Evolutionary conservation across 306 rosid genomes (phyloP).

Genomic region (Cicer cuneatum): DNA sequence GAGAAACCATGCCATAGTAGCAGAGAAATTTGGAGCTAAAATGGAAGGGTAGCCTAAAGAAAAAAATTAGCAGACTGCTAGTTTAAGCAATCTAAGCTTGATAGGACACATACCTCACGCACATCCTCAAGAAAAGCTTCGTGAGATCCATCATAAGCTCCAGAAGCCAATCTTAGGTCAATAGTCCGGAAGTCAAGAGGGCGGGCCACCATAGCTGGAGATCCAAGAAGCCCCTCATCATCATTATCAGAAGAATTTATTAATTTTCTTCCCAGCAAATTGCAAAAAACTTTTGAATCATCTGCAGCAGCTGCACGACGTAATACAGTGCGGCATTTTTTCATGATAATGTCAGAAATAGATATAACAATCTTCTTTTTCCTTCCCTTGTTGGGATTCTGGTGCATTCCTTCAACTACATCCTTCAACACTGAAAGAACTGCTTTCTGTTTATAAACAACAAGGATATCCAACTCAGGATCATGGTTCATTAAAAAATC

Average conservation of each 20-base stretch:
- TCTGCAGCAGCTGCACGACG: constrained; percentile 90
- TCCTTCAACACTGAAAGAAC: constrained; percentile 84
- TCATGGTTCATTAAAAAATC: constrained; percentile 21
- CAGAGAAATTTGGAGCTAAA: constrained; percentile 13
- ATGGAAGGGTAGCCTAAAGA: not conserved
- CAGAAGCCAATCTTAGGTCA: constrained; percentile 89
- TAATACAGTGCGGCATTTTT: constrained; percentile 85
- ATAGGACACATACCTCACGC: constrained; percentile 69
- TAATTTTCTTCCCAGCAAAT: constrained; percentile 90
- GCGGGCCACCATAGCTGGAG: constrained; percentile 91
- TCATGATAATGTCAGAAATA: constrained; percentile 81
- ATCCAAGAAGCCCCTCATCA: constrained; percentile 97
- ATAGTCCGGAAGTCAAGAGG: constrained; percentile 97
- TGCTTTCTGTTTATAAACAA: constrained; percentile 83
- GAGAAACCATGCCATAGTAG: constrained; percentile 11
- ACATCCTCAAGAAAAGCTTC: constrained; percentile 97
- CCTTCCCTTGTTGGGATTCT: constrained; percentile 62
- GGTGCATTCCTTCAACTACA: constrained; percentile 56
- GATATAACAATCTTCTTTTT: constrained; percentile 66
- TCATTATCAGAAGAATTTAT: constrained; percentile 88
- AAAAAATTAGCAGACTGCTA: not conserved
- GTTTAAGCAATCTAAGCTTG: constrained; percentile 29
- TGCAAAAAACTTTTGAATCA: constrained; percentile 88
- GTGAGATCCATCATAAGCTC: constrained; percentile 85
- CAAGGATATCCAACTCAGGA: constrained; percentile 51